Base-by-base conservation (phyloP, 2,329 filamentous ascomycete species). In the Ophiocordyceps camponoti-saundersi region DNA sequence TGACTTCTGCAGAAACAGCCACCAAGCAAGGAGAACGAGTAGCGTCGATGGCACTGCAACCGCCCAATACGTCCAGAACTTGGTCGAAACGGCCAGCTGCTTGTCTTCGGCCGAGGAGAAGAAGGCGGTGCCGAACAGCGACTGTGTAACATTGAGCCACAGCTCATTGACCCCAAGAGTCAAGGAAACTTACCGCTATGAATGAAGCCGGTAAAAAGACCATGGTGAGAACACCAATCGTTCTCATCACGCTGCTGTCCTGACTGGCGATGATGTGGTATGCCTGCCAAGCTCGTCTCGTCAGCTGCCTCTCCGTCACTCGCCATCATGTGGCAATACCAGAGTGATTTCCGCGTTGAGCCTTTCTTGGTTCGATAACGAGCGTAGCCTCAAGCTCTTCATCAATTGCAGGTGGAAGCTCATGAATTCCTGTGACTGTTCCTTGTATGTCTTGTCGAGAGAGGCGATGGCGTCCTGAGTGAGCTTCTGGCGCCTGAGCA, bases 31-130 rank as follows among this genome's bases (percentile, higher is more conserved):
- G 10, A 46, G 36, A 15, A 41, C 44, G 16, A 46, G 16, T 18
- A 46, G 21, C 6, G 36, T 46, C n/a, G 44, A 44, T 13, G 43
- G 43, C 16, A 44, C 23, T 20, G 43, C 43, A 34, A 44, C 43
- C 29, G 16, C 43, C 43, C 43, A 44, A 20, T 44, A 44, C 13
- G 30, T 44, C 43, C 43, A 44, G 23, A 44, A 44, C 43, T 44
- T 44, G 16, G 29, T 20, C 7, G 43, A 44, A 4, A 44, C 20
- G 26, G 29, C 29, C 29, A 44, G 43, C n/a, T 30, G 18, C 36
- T 40, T 40, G 36, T 44, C 43, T 21, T 44, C 43, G n/a, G 43
- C 29, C 12, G 20, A 44, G 29, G 43, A 44, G 26, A 44, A 44
- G 26, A 44, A 44, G 10, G 43, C 34, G 43, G 43, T 44, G 43